These are phyloP conservation scores for Fallopia convolvulus DNA, from an alignment of 148 eudicot species.

Conservation along the genomic window DNA sequence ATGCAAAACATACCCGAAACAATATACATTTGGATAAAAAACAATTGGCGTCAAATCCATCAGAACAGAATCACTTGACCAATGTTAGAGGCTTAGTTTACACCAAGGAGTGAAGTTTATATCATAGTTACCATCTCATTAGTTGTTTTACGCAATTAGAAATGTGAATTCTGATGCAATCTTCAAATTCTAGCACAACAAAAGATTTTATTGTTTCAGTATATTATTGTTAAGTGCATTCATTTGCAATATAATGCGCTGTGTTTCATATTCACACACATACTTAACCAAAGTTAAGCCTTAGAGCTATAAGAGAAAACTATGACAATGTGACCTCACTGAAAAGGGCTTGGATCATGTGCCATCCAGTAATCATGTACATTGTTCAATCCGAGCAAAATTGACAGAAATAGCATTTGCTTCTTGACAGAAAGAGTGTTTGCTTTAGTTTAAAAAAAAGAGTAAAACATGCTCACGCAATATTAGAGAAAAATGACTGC, in stretches of 20 bases:
- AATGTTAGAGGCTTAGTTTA: not conserved
- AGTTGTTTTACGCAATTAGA: not conserved
- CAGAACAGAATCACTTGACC: not conserved
- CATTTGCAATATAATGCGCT: not conserved
- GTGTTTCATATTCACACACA: not conserved
- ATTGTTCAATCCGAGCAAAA: not conserved
- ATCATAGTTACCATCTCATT: not conserved
- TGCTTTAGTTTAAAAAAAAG: not conserved
- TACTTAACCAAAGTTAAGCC: not conserved
- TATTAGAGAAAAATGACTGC: not conserved
- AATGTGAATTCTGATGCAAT: not conserved
- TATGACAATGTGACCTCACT: conserved; percentile 4
- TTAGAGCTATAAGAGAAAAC: not conserved
- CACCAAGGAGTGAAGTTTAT: not conserved
- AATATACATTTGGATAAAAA: not conserved
- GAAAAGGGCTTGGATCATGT: not conserved
- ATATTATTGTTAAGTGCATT: not conserved
- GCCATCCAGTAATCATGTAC: not conserved
- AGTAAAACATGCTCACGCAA: not conserved
- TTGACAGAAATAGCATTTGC: not conserved
- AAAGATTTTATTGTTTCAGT: not conserved
- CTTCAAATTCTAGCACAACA: not conserved
- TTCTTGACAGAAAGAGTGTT: not conserved
- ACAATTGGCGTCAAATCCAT: conserved; percentile 4
- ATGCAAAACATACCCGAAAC: not conserved